Percentiles rank a stretch among this genome's conserved stretches.
Evolutionary conservation across 352 stramenopile genomes (phyloP).

Genomic region (Phytophthora sansomeana): DNA sequence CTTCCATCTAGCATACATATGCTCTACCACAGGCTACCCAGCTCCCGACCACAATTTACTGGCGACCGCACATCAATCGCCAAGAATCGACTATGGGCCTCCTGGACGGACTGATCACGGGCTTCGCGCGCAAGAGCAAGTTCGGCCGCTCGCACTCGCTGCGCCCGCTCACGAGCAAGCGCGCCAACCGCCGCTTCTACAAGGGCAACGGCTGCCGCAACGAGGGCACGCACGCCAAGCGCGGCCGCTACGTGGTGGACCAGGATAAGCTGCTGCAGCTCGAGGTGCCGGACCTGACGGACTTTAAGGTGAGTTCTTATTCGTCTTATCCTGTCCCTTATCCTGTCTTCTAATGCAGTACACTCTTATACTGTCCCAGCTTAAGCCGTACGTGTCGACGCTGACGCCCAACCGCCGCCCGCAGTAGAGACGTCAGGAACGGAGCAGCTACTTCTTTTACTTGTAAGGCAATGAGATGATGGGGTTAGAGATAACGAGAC

Average conservation of each 20-base stretch:
- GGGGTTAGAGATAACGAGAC: constrained; percentile 10
- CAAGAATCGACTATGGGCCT: constrained; percentile 61
- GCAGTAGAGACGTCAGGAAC: constrained; percentile 33
- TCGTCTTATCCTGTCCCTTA: not conserved
- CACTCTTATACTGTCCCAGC: constrained; percentile 35
- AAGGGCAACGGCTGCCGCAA: constrained; percentile 95
- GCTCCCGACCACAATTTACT: constrained; percentile 24
- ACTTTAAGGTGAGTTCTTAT: constrained; percentile 78
- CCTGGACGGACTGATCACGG: constrained; percentile 78
- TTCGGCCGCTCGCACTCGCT: constrained; percentile 86
- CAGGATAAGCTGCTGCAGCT: constrained; percentile 92
- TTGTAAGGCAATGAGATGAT: constrained; percentile 29
- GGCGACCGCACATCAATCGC: constrained; percentile 22
- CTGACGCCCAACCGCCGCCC: constrained; percentile 68
- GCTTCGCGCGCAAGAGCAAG: constrained; percentile 84
- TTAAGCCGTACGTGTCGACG: constrained; percentile 88
- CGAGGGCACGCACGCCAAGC: constrained; percentile 92
- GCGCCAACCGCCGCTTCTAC: constrained; percentile 95
- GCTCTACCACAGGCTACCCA: constrained; percentile 3
- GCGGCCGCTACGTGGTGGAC: constrained; percentile 93
- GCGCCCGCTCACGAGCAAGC: constrained; percentile 93
- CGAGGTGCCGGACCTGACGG: constrained; percentile 93
- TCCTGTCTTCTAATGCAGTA: not conserved
- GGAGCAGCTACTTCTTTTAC: constrained; percentile 6
- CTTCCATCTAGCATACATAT: not conserved